A percentile compares a stretch with the other conserved stretches of the same genome.
phyloP scores from a whole-genome alignment of 1,284 basidiomycete species.

The Leccinum solheimii region DNA sequence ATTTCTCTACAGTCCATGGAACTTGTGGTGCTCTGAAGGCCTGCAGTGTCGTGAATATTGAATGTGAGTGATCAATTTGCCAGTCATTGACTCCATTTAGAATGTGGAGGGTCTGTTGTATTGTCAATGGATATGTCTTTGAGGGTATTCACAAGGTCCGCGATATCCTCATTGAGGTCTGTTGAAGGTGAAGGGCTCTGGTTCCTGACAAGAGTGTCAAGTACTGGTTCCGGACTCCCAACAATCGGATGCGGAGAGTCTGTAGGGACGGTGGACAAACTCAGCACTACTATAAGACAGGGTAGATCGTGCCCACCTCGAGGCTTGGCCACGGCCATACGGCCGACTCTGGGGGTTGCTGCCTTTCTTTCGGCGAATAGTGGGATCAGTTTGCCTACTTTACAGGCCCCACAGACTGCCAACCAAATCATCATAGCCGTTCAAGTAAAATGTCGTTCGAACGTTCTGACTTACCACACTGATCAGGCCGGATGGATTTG shows the following conservation, averaged over 20 bases:
- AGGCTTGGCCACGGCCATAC: constrained; percentile 45
- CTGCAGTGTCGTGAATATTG: background rate
- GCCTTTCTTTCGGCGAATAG: constrained; percentile 45
- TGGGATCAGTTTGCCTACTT: constrained; percentile 55
- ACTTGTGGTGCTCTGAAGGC: background rate
- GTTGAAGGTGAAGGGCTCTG: background rate
- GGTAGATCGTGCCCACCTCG: constrained; percentile 41
- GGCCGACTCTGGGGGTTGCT: constrained; percentile 46
- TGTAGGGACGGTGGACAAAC: constrained; percentile 2
- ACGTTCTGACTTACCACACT: constrained; percentile 50
- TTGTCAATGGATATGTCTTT: constrained; percentile 14
- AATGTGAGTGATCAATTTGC: background rate
- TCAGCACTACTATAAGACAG: background rate
- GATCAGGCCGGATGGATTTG: constrained; percentile 71
- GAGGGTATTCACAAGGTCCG: constrained; percentile 11
- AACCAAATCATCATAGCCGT: background rate
- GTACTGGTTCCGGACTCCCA: constrained; percentile 5
- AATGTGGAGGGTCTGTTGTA: background rate
- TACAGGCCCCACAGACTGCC: constrained; percentile 51
- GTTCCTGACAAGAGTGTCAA: background rate
- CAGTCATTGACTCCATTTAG: background rate
- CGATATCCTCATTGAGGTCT: constrained; percentile 3
- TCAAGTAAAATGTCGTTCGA: background rate
- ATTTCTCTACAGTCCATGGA: background rate
- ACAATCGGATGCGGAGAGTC: constrained; percentile 20